Percentiles rank a stretch among this genome's conserved stretches.
Conservation (phyloP, 1,284 basidiomycete genomes). For the Leccinum pseudoinsigne region DNA sequence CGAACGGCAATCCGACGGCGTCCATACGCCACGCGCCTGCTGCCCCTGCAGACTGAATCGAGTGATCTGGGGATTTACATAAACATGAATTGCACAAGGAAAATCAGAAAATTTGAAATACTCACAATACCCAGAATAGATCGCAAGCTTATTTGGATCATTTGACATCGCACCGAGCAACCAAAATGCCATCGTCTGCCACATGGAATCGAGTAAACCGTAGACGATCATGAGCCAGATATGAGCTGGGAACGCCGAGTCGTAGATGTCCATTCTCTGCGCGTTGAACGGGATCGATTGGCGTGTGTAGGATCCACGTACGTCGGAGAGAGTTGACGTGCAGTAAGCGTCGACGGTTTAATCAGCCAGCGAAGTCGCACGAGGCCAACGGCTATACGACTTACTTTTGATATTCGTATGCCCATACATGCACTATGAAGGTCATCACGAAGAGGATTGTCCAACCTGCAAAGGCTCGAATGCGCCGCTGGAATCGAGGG, state of each 20-base stretch:
- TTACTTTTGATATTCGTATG: constrained; percentile 52
- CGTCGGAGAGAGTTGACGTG: not conserved
- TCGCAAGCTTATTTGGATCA: constrained; percentile 39
- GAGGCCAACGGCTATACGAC: constrained; percentile 14
- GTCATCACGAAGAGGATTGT: constrained; percentile 44
- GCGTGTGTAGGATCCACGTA: constrained; percentile 22
- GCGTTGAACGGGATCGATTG: constrained; percentile 4
- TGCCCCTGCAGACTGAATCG: constrained; percentile 37
- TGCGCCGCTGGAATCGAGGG: constrained; percentile 39
- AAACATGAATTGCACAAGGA: no score
- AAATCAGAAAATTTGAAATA: not conserved
- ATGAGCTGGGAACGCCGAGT: constrained; percentile 32
- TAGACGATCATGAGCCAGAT: constrained; percentile 40
- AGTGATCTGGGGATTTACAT: constrained; percentile 28
- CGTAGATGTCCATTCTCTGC: constrained; percentile 30
- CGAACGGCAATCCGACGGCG: constrained; percentile 28
- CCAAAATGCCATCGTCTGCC: constrained; percentile 43
- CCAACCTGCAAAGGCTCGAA: constrained; percentile 51
- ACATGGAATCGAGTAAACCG: constrained; percentile 42
- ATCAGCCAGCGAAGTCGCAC: no score
- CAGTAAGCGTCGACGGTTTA: not conserved
- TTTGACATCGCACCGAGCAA: constrained; percentile 43
- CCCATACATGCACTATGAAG: constrained; percentile 50
- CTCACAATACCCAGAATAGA: constrained; percentile 42
- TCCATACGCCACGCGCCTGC: constrained; percentile 40